Percentiles rank a stretch among this genome's conserved stretches.
Evolutionary conservation across 75 land plant species (phyloP).

Genomic region (Ceratopteris richardii): DNA sequence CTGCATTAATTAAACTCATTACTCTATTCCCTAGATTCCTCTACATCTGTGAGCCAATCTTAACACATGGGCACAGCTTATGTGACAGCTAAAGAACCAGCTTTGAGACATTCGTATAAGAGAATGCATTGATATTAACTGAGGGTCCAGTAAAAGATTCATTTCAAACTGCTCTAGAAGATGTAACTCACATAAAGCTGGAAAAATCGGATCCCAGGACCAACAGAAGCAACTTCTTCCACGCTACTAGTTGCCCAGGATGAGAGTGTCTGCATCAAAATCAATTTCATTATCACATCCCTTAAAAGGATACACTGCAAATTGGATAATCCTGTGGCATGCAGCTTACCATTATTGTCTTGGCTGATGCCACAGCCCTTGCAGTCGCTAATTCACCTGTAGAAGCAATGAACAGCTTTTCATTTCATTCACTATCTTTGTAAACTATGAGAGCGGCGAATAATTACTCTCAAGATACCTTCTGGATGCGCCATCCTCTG

Average conservation of each 20-base stretch:
- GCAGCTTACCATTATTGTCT: constrained; percentile 72
- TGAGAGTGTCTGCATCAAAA: constrained; percentile 54
- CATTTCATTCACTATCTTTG: background rate
- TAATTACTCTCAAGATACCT: constrained; percentile 32
- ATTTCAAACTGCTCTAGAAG: too few relatives aligned
- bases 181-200: constrained; percentile 83
- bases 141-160: too few relatives aligned
- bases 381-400: constrained; percentile 83
- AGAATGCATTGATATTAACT: too few relatives aligned
- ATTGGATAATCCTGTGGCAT: background rate
- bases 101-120: too few relatives aligned
- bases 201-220: constrained; percentile 78
- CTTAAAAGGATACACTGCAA: background rate
- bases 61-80: too few relatives aligned
- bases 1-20: constrained; percentile 20
- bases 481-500: constrained; percentile 98
- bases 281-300: background rate
- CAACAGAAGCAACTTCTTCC: constrained; percentile 84
- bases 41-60: too few relatives aligned
- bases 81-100: too few relatives aligned
- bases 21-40: too few relatives aligned
- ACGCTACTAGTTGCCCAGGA: constrained; percentile 84
- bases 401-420: background rate
- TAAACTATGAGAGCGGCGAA: background rate
- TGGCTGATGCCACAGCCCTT: constrained; percentile 66